Conservation (phyloP, 345 rosid species). For the Viola odorata region DNA sequence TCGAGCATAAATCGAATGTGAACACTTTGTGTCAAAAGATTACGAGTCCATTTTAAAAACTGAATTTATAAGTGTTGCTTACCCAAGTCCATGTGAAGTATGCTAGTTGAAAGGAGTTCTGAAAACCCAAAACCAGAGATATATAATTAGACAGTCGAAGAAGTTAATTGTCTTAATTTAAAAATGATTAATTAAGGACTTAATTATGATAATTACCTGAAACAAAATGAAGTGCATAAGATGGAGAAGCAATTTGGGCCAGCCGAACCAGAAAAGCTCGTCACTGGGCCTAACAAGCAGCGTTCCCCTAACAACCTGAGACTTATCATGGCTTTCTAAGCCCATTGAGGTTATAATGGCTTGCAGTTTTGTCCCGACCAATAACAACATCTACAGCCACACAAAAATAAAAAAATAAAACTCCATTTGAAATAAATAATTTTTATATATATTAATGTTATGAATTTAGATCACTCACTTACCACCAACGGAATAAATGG, state of each 20-base stretch:
- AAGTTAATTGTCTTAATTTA: no score
- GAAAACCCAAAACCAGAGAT: conserved; percentile 20
- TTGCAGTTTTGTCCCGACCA: conserved; percentile 55
- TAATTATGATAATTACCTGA: conserved; percentile 33
- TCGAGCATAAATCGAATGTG: no score
- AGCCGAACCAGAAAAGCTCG: conserved; percentile 50
- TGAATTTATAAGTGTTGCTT: neutral
- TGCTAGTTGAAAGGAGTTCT: conserved; percentile 88
- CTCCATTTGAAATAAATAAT: neutral
- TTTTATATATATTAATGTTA: neutral
- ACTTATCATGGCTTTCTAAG: conserved; percentile 41
- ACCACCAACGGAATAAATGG: conserved; percentile 76
- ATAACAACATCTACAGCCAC: conserved; percentile 43
- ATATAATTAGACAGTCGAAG: no score
- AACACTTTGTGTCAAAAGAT: neutral
- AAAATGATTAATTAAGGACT: neutral
- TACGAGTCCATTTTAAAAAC: neutral
- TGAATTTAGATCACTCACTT: conserved; percentile 16
- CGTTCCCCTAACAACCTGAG: conserved; percentile 48
- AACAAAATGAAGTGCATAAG: conserved; percentile 51
- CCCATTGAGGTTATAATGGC: conserved; percentile 54
- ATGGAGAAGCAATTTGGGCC: conserved; percentile 49
- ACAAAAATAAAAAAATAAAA: neutral
- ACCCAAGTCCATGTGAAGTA: conserved; percentile 92
- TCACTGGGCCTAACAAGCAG: conserved; percentile 61